These are phyloP conservation scores for Colletotrichum cereale DNA, from an alignment of 2,329 filamentous ascomycete genomes.

Conservation along the genomic window DNA sequence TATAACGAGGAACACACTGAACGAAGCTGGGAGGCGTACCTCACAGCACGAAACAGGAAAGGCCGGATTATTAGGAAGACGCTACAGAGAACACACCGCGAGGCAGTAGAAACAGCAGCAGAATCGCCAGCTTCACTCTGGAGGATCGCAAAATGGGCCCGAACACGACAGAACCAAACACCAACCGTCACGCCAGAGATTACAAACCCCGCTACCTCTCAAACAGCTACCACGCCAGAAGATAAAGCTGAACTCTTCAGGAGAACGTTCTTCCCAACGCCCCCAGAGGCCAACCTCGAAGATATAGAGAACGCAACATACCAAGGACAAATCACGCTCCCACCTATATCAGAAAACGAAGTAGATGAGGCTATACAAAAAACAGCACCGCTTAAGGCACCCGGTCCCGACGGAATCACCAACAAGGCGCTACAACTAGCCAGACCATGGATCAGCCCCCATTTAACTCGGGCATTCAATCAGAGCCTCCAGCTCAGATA, in stretches of 20 bases:
- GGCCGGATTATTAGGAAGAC: constrained; percentile 5
- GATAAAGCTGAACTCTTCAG: constrained; percentile 3
- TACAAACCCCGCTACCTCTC: neutral
- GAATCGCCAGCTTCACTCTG: neutral
- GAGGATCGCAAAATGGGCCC: neutral
- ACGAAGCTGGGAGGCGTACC: neutral
- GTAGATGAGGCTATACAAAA: constrained; percentile 23
- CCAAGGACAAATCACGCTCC: neutral
- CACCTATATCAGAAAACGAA: neutral
- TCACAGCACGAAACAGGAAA: constrained; percentile 3
- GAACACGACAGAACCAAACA: neutral
- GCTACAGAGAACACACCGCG: neutral
- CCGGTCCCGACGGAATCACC: constrained; percentile 41
- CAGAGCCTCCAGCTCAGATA: constrained; percentile 39
- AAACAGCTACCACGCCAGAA: neutral
- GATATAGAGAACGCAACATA: constrained; percentile 19
- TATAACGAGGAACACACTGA: neutral
- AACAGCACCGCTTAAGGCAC: constrained; percentile 42
- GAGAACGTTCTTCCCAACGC: neutral
- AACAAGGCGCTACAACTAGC: constrained; percentile 40
- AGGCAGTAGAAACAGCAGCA: neutral
- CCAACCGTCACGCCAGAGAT: neutral
- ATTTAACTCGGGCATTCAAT: constrained; percentile 41
- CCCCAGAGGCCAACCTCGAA: neutral
- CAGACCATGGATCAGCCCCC: constrained; percentile 39